Base-by-base conservation (phyloP, 768 basidiomycete genomes). In the Russula olivacea region DNA sequence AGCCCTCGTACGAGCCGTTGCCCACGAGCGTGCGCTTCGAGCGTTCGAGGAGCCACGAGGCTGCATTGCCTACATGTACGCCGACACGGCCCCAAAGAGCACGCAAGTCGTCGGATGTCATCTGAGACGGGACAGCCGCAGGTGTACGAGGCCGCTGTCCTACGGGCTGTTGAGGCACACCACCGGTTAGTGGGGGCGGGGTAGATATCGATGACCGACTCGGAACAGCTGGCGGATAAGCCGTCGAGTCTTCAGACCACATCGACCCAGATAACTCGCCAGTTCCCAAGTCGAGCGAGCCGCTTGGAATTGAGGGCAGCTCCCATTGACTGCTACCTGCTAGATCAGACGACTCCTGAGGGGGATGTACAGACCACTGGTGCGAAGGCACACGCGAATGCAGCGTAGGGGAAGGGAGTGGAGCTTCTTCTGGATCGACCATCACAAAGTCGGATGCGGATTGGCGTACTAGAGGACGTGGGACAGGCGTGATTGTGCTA, bases 1-100 rank as follows among this genome's bases (percentile, higher is more conserved):
- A 94, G 3, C 93, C 92, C 3, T 80, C 76, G 61, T 89, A 87
- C 49, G 89, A 86, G 12, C 94, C 93, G 69, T 96, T 93, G 6
- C 91, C 94, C 32, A 94, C 80, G 45, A 93, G 78, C 9, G 79
- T 71, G 73, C 83, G 87, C 75, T 88, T 93, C 43, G 90, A 91
- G 67, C 87, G 86, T 40, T 89, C 88, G 65, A 79, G 82, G 56
- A 94, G 71, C 45, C 77, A 74, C 17, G 81, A 80, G 1, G 93
- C 92, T 0, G 82, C 79, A 66, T 90, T 84, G 69, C 83, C 82
- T 3, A 96, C 79, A 61, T 84, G 84, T 4, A 85, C 82, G 12
- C 94, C 94, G 1, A 90, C 84, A 32, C 84, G 83, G 5, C 83
- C 83, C 82, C 88, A 88, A 5, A 91, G 73, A 2, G 78, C 76